Conservation (phyloP, 2,329 filamentous ascomycete genomes). For the Botryotinia narcissicola region DNA sequence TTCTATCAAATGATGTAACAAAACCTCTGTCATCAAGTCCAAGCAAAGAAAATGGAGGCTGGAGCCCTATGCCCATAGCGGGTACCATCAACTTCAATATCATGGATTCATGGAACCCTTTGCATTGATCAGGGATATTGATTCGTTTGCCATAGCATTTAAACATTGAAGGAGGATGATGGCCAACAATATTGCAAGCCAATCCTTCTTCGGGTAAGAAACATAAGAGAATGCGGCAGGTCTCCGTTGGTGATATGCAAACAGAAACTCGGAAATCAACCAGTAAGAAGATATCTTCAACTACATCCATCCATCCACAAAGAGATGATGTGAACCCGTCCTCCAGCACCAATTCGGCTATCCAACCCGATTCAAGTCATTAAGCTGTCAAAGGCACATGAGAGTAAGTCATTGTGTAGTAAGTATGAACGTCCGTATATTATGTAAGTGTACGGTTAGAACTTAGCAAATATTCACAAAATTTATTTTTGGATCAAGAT, state of each 20-base stretch:
- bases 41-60: constrained; percentile 18
- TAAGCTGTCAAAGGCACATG: constrained; percentile 3
- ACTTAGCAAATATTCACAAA: neutral
- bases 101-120: neutral
- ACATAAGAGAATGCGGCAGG: neutral
- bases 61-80: constrained; percentile 18
- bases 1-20: constrained; percentile 3
- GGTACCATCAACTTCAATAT: constrained; percentile 5
- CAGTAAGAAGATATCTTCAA: neutral
- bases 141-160: constrained; percentile 3
- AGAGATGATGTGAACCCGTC: neutral
- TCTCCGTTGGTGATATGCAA: neutral
- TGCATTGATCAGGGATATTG: constrained; percentile 1
- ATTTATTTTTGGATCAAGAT: constrained; percentile 20
- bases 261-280: neutral
- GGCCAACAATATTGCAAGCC: neutral
- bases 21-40: constrained; percentile 7
- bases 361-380: neutral
- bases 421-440: neutral
- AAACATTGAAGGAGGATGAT: neutral
- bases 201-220: neutral
- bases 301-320: neutral
- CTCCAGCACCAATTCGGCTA: neutral
- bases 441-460: neutral
- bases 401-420: neutral